Percentiles rank a stretch among this genome's conserved stretches.
Conservation (phyloP, 73 alveolate species). For the Paramecium tetraurelia region DNA sequence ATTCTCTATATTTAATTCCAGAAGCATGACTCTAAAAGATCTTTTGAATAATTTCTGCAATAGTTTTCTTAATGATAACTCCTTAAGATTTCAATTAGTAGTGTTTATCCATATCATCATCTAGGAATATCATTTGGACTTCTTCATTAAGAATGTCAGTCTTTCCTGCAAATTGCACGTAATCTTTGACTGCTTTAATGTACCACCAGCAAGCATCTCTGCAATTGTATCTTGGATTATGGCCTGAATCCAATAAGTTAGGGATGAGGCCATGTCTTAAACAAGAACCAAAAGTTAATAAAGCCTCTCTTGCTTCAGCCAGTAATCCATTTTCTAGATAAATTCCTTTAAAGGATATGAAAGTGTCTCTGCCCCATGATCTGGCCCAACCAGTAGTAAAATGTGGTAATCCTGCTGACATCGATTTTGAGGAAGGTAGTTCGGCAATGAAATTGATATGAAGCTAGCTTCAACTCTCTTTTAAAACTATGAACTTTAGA, state of each 20-base stretch:
- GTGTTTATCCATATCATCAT: conserved; percentile 52
- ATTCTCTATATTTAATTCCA: conserved; percentile 91
- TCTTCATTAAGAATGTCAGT: conserved; percentile 14
- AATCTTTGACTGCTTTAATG: conserved; percentile 68
- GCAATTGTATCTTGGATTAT: conserved; percentile 92
- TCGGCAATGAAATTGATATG: conserved; percentile 52
- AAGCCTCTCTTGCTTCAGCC: conserved; percentile 86
- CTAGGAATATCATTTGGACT: conserved; percentile 43
- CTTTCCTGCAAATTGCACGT: neutral
- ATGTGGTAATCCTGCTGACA: conserved; percentile 99
- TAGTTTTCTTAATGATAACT: neutral
- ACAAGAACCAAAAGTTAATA: conserved; percentile 88
- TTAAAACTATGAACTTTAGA: conserved; percentile 7
- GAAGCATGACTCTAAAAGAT: conserved; percentile 65
- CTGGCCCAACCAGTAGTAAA: conserved; percentile 93
- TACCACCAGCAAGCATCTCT: conserved; percentile 99
- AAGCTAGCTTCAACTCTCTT: conserved; percentile 5
- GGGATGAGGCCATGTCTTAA: conserved; percentile 98
- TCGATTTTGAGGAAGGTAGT: conserved; percentile 67
- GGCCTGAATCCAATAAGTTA: conserved; percentile 90
- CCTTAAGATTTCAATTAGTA: conserved; percentile 9
- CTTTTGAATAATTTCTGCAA: conserved; percentile 52
- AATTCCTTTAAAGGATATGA: conserved; percentile 93
- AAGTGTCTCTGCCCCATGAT: conserved; percentile 99
- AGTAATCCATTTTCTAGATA: conserved; percentile 77